Evolutionary conservation across 2,329 filamentous ascomycete species (phyloP), one percentile per base, ranked within the genome.

Genomic region (Fusarium continuum): DNA sequence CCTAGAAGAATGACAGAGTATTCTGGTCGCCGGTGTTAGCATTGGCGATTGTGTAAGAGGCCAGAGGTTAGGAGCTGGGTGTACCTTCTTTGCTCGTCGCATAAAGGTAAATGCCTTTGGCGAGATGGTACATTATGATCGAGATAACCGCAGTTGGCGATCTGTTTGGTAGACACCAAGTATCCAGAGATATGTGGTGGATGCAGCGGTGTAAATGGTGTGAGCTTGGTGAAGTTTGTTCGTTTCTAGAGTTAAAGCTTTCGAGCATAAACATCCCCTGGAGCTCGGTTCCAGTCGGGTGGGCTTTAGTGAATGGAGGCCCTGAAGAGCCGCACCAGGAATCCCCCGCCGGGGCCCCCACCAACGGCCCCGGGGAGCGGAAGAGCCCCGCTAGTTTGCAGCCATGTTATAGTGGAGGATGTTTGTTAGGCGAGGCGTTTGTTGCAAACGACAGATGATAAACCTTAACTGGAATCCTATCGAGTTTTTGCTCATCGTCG

Each of bases 1-100:
- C 95, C 95, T 71, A 98, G 91, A 68, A 98, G 90, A 74, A 98
- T 92, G 73, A 97, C 92, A 19, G 94, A 97, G 83, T 97, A 98
- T 82, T 98, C 94, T 95, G 73, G 14, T 16, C 13, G 23, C 7
- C 17, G 19, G 52, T 23, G 49, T 56, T 19, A 70, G 46, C 16
- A 17, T 20, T 46, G 8, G 26, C 6, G 35, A 19, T 31, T 19
- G 35, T 23, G 19, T 46, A 35, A 46, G 53, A 47, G 44, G 25
- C 23, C 26, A 58, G 55, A 26, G 40, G 41, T 14, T 35, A 8
- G 52, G 32, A 29, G 50, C 77, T 70, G 72, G 17, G 19, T 8
- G 16, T 60, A 92, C 93, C 92, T 86, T 98, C 93, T 86, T 97
- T 98, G 79, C 92, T 96, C 16, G 94, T 98, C 54, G 92, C 94